Evolutionary conservation across 257 asterid species (phyloP), one percentile per base, ranked within the genome.

Genomic region (Penstemon davidsonii): DNA sequence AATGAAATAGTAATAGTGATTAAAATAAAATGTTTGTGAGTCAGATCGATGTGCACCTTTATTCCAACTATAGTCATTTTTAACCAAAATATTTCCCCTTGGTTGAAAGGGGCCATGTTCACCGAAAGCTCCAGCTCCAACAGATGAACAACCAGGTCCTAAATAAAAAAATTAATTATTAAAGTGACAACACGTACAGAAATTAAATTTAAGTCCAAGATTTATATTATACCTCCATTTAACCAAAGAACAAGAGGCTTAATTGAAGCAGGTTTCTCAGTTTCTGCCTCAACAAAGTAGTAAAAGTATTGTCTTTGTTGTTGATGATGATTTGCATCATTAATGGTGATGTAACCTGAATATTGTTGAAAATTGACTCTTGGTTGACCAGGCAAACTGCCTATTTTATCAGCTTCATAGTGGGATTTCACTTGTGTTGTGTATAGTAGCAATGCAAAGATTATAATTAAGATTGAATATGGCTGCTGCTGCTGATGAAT

Each of bases 181-280:
- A n/a, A n/a, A n/a, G n/a, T n/a, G n/a, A n/a, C n/a, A n/a, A n/a
- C n/a, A n/a, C n/a, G n/a, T n/a, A n/a, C n/a, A n/a, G n/a, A n/a
- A n/a, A n/a, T n/a, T n/a, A n/a, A n/a, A n/a, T n/a, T n/a, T n/a
- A n/a, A n/a, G n/a, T n/a, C n/a, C n/a, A n/a, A n/a, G n/a, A n/a
- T n/a, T n/a, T n/a, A n/a, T n/a, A n/a, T n/a, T n/a, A n/a, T n/a
- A n/a, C 94, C 94, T 83, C 94, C 91, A 82, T 85, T 87, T 4
- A 87, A 59, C 93, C 95, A 87, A 5, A 87, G 87, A 75, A 83
- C 91, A 41, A 87, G 86, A 64, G 91, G 95, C 83, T 82, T 87
- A 25, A 25, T 25, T 19, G 92, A 79, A 78, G 73, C 76, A 1
- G 87, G 86, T 1, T 25, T 2, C 1, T 1, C 2, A 12, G 55